Percentiles rank a stretch among this genome's conserved stretches.
These are phyloP conservation scores for Iberis pinnata DNA, from an alignment of 345 rosid genomes.

Conservation along the genomic window DNA sequence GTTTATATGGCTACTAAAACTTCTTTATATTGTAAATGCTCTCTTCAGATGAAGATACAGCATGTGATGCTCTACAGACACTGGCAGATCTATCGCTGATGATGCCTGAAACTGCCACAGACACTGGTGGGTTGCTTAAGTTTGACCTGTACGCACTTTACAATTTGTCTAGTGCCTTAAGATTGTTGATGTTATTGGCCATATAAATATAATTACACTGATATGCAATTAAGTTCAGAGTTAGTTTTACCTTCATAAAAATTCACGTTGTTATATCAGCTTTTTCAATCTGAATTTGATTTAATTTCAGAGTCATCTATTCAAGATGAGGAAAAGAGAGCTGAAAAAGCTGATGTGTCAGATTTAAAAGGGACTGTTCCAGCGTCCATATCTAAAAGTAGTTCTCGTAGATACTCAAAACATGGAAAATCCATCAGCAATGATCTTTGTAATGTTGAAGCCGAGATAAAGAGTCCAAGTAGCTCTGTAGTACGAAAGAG, in stretches of 20 bases:
- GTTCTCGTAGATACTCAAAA: conserved; percentile 34
- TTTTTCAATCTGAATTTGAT: conserved; percentile 16
- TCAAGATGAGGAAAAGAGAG: conserved; percentile 45
- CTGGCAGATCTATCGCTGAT: conserved; percentile 66
- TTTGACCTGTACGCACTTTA: conserved; percentile 10
- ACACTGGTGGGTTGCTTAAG: conserved; percentile 46
- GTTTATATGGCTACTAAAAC: neutral
- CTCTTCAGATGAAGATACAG: conserved; percentile 48
- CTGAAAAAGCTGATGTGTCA: conserved; percentile 34
- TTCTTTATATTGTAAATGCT: conserved; percentile 13
- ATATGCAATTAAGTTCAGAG: neutral
- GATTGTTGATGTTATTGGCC: conserved; percentile 9
- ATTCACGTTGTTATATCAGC: neutral
- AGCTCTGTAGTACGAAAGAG: conserved; percentile 41
- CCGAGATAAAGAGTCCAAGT: conserved; percentile 35
- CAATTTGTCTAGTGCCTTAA: conserved; percentile 9
- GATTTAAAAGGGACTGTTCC: conserved; percentile 41
- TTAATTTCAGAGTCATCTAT: conserved; percentile 45
- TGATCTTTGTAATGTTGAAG: conserved; percentile 34
- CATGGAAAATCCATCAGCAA: conserved; percentile 34
- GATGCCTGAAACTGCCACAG: conserved; percentile 61
- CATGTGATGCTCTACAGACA: conserved; percentile 73
- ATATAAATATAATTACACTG: neutral
- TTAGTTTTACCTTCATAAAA: neutral
- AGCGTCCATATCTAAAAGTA: conserved; percentile 37